Conservation (phyloP, 768 basidiomycete species). For the Roridomyces roridus region DNA sequence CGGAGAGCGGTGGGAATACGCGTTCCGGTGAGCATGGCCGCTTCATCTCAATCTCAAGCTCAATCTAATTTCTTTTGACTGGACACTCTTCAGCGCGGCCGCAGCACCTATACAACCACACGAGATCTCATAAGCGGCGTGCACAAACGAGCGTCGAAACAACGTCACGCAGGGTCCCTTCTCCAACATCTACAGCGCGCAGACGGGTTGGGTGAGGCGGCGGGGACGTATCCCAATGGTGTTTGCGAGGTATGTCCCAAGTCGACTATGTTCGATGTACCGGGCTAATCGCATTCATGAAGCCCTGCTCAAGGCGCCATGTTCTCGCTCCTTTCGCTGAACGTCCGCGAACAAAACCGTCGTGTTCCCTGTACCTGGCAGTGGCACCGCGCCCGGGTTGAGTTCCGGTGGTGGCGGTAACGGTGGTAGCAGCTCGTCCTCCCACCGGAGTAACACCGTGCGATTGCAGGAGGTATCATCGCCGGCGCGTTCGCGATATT, state of each 20-base stretch:
- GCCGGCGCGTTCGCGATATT: constrained; percentile 6
- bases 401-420: not conserved
- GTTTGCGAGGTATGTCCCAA: constrained; percentile 22
- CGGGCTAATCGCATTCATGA: constrained; percentile 9
- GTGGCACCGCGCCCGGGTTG: not conserved
- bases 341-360: constrained; percentile 19
- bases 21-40: constrained; percentile 29
- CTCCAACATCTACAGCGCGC: constrained; percentile 31
- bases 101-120: constrained; percentile 37
- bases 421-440: too few species aligned
- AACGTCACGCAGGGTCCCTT: constrained; percentile 25
- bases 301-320: constrained; percentile 43
- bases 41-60: too few species aligned
- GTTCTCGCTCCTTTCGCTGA: constrained; percentile 34
- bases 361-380: not conserved
- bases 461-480: constrained; percentile 24
- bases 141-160: constrained; percentile 29
- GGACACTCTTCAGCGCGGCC: constrained; percentile 57
- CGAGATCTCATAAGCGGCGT: constrained; percentile 45
- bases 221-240: constrained; percentile 16
- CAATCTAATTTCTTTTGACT: constrained; percentile 35
- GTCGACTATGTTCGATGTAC: too few species aligned
- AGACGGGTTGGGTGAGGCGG: constrained; percentile 14
- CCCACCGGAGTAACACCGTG: too few species aligned
- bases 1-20: constrained; percentile 26